Conservation (phyloP, 2,329 filamentous ascomycete genomes). For the Apiospora hydei region DNA sequence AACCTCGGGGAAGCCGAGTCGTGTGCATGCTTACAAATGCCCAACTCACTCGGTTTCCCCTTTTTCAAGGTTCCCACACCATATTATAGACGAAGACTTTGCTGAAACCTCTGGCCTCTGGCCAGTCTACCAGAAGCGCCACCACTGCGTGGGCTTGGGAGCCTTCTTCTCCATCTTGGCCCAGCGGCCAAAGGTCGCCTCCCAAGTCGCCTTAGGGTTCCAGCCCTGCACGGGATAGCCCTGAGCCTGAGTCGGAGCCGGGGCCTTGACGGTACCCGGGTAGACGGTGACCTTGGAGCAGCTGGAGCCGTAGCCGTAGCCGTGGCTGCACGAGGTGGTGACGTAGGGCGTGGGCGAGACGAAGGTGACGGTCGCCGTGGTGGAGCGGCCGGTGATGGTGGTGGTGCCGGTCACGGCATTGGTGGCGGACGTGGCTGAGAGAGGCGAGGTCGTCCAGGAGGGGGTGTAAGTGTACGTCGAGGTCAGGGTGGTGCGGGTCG, state of each 20-base stretch:
- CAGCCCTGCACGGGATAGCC: not conserved
- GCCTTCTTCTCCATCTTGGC: not conserved
- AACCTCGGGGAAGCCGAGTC: not conserved
- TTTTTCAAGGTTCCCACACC: not conserved
- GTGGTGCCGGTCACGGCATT: conserved; percentile 25
- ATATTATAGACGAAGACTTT: not conserved
- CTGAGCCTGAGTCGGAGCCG: not conserved
- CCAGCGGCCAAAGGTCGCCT: not conserved
- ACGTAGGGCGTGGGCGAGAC: not conserved
- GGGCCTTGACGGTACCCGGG: not conserved
- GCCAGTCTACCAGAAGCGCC: not conserved
- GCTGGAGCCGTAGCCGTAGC: not conserved
- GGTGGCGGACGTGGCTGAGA: not conserved
- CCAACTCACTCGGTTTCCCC: not conserved
- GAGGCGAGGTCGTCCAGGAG: not conserved
- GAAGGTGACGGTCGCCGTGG: conserved; percentile 34
- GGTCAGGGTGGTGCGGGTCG: not conserved
- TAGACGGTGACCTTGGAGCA: not conserved
- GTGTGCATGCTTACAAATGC: not conserved
- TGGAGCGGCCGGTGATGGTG: conserved; percentile 45
- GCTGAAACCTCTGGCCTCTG: too few species aligned
- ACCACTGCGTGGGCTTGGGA: not conserved
- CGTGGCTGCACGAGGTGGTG: not conserved
- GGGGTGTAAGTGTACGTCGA: too few species aligned
- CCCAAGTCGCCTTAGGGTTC: not conserved